Conservation (phyloP, 371 early-diverging fungal genomes). For the Sporodiniella umbellata region DNA sequence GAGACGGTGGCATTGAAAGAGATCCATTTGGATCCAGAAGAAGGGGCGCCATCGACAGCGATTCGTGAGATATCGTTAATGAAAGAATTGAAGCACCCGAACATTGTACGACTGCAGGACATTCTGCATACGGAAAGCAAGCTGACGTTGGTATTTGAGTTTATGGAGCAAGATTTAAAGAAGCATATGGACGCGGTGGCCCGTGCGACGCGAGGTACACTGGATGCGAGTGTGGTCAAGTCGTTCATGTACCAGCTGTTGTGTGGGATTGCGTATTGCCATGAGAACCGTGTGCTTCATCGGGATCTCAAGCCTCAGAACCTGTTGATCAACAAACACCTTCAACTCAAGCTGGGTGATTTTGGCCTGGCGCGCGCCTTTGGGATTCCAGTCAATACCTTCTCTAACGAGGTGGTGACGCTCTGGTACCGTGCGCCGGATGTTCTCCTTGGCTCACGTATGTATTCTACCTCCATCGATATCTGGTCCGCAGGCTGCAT, state of each 20-base stretch:
- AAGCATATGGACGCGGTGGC: conserved; percentile 96
- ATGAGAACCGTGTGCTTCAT: conserved; percentile 93
- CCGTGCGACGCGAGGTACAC: conserved; percentile 62
- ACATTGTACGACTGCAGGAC: conserved; percentile 92
- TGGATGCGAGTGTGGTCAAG: conserved; percentile 69
- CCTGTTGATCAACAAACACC: conserved; percentile 84
- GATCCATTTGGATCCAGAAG: conserved; percentile 89
- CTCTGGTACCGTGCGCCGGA: conserved; percentile 97
- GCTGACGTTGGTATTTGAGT: conserved; percentile 98
- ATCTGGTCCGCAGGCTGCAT: conserved; percentile 99
- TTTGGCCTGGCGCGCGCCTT: conserved; percentile 96
- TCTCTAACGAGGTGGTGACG: conserved; percentile 98
- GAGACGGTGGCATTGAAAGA: conserved; percentile 98
- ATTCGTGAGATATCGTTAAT: conserved; percentile 96
- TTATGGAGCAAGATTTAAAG: conserved; percentile 97
- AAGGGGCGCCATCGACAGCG: conserved; percentile 95
- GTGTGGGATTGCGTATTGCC: conserved; percentile 91
- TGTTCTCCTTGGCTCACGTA: conserved; percentile 92
- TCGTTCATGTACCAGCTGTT: conserved; percentile 87
- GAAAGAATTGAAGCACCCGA: conserved; percentile 90
- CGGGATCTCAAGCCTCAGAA: conserved; percentile 98
- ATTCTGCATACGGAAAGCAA: conserved; percentile 98
- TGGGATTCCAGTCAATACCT: conserved; percentile 95
- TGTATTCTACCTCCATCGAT: conserved; percentile 97
- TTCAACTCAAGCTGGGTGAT: conserved; percentile 89